These are phyloP conservation scores for Candida krabiensis DNA, from an alignment of 805 yeast genomes.

Conservation along the genomic window DNA sequence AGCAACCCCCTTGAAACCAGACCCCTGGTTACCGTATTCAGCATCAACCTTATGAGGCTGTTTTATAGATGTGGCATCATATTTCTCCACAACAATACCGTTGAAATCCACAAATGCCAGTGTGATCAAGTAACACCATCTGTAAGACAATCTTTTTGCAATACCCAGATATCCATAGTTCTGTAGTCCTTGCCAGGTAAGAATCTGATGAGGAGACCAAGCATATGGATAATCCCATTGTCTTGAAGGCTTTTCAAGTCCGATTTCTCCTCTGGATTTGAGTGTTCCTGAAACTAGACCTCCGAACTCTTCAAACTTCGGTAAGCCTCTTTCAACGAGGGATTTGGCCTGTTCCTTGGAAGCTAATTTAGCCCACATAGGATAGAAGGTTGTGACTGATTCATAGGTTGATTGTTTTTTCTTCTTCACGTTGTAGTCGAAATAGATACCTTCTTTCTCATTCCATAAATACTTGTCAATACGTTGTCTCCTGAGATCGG, in stretches of 20 bases:
- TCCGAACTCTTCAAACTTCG: constrained; percentile 79
- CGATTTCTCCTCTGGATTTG: constrained; percentile 67
- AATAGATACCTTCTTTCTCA: constrained; percentile 72
- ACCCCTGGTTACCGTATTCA: constrained; percentile 96
- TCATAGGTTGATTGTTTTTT: constrained; percentile 64
- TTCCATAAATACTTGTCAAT: constrained; percentile 82
- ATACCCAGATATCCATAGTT: constrained; percentile 68
- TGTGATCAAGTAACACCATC: constrained; percentile 91
- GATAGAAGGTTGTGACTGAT: constrained; percentile 90
- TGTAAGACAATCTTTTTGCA: constrained; percentile 70
- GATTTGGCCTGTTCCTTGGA: constrained; percentile 62
- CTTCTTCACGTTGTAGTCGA: constrained; percentile 73
- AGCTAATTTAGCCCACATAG: constrained; percentile 82
- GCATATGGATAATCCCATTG: constrained; percentile 99
- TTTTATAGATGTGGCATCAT: constrained; percentile 78
- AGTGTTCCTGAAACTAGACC: constrained; percentile 87
- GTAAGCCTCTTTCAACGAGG: constrained; percentile 57
- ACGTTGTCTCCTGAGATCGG: constrained; percentile 50
- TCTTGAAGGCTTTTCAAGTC: constrained; percentile 74
- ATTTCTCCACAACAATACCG: constrained; percentile 94
- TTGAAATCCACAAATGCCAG: constrained; percentile 88
- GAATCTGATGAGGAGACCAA: constrained; percentile 98
- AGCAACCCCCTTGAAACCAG: constrained; percentile 88
- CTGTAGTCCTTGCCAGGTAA: constrained; percentile 85
- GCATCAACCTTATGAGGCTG: constrained; percentile 93